phyloP scores from a whole-genome alignment of 805 yeast species.

The Yarrowia porcina region DNA sequence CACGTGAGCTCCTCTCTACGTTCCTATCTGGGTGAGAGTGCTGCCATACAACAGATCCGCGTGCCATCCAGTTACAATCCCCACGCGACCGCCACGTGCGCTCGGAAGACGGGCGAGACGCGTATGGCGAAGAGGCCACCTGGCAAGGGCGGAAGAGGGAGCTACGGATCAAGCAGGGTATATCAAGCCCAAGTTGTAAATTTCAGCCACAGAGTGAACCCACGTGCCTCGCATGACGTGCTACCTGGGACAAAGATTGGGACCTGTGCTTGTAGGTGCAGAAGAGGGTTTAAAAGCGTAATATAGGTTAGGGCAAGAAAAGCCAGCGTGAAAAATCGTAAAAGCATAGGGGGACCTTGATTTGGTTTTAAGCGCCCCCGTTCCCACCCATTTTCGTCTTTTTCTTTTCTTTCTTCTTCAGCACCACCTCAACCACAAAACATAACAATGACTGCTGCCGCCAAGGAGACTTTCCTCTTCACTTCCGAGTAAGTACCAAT shows the following conservation, averaged over 20 bases:
- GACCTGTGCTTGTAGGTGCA: constrained; percentile 16
- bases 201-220: constrained; percentile 23
- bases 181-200: neutral
- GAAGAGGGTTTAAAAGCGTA: constrained; percentile 17
- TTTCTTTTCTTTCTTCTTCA: constrained; percentile 13
- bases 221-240: constrained; percentile 25
- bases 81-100: constrained; percentile 4
- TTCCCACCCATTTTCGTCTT: constrained; percentile 8
- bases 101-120: neutral
- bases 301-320: constrained; percentile 23
- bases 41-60: neutral
- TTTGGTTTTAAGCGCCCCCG: constrained; percentile 20
- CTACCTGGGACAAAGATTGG: constrained; percentile 9
- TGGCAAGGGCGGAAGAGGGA: neutral
- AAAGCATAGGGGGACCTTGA: constrained; percentile 18
- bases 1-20: neutral
- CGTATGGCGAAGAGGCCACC: neutral
- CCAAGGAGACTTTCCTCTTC: constrained; percentile 50
- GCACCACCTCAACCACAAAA: constrained; percentile 24
- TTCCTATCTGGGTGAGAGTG: neutral
- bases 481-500: constrained; percentile 51
- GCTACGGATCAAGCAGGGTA: neutral
- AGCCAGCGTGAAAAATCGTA: constrained; percentile 22
- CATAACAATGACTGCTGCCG: constrained; percentile 34
- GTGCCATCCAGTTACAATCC: neutral